These are phyloP conservation scores for Talaromyces rugulosus DNA, from an alignment of 2,329 filamentous ascomycete genomes.

Conservation along the genomic window DNA sequence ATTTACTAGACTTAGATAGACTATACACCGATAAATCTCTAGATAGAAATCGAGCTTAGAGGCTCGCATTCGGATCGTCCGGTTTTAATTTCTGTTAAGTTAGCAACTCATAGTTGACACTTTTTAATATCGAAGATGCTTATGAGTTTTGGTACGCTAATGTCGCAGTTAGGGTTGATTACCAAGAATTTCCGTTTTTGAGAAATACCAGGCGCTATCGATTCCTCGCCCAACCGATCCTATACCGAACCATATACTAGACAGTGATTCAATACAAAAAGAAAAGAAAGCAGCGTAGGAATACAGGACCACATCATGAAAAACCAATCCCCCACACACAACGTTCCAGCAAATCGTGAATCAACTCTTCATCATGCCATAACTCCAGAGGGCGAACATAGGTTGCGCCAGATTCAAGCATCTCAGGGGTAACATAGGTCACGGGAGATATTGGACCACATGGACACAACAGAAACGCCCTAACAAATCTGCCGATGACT, in stretches of 20 bases:
- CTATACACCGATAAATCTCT: background rate
- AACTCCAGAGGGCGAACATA: no score
- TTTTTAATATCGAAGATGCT: background rate
- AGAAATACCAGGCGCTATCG: background rate
- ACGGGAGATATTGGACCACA: no score
- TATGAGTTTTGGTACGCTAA: background rate
- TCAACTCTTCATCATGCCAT: no score
- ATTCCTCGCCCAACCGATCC: background rate
- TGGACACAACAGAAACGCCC: no score
- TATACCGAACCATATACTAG: background rate
- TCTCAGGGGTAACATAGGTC: no score
- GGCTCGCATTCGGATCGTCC: background rate
- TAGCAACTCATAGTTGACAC: background rate
- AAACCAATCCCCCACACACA: no score
- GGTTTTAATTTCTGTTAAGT: background rate
- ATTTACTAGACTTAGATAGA: background rate
- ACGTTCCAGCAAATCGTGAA: no score
- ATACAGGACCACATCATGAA: no score
- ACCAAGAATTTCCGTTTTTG: background rate
- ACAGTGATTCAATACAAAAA: background rate
- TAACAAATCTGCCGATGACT: no score
- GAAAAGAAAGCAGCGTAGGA: background rate
- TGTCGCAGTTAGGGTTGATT: background rate
- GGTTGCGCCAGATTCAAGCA: no score
- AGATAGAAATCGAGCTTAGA: background rate